These are phyloP conservation scores for Babesia caballi DNA, from an alignment of 169 alveolate genomes.

Conservation along the genomic window DNA sequence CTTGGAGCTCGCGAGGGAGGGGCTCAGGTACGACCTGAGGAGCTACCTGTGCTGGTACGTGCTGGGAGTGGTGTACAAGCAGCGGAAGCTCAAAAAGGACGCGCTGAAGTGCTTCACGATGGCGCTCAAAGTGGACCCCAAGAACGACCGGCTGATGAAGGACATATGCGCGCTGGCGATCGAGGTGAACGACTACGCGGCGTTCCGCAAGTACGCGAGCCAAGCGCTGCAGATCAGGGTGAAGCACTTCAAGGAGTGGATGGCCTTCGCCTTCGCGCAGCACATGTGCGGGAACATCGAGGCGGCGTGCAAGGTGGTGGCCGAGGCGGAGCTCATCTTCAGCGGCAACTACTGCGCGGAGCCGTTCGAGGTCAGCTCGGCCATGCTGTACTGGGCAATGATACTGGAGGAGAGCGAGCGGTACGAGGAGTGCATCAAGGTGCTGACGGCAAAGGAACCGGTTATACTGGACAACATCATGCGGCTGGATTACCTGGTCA, in stretches of 20 bases:
- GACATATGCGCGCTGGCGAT: constrained; percentile 35
- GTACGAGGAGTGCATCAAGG: constrained; percentile 24
- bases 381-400: constrained; percentile 46
- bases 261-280: constrained; percentile 47
- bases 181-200: constrained; percentile 28
- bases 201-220: constrained; percentile 17
- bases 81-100: constrained; percentile 28
- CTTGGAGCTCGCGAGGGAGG: constrained; percentile 41
- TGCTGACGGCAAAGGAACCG: neutral
- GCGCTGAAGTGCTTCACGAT: constrained; percentile 50
- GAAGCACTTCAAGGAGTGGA: constrained; percentile 42
- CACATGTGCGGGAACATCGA: constrained; percentile 41
- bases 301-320: neutral
- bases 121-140: constrained; percentile 43
- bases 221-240: constrained; percentile 8
- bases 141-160: constrained; percentile 36
- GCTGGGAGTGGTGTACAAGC: constrained; percentile 45
- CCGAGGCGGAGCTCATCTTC: constrained; percentile 29
- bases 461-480: constrained; percentile 19
- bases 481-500: constrained; percentile 5
- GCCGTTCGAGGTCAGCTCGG: constrained; percentile 38
- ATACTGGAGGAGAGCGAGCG: constrained; percentile 19
- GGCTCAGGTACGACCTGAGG: constrained; percentile 34
- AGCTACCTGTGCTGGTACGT: constrained; percentile 53
- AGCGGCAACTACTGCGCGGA: constrained; percentile 11